phyloP scores from a whole-genome alignment of 495 filamentous ascomycete species.

The Aspergillus egyptiacus region DNA sequence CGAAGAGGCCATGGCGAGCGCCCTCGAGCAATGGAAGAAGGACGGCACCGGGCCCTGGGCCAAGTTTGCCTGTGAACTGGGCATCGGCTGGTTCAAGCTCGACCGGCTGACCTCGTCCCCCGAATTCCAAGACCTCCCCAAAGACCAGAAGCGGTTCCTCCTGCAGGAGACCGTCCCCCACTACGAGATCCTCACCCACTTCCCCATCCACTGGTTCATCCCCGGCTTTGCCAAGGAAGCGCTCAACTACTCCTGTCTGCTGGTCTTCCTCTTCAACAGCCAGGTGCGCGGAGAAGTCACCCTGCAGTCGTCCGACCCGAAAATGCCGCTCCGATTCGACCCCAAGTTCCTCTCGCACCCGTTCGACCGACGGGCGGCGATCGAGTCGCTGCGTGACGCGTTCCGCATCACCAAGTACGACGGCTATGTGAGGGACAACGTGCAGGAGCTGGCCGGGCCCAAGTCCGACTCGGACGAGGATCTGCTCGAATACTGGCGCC shows the following conservation, averaged over 20 bases:
- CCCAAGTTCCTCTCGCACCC: constrained; percentile 48
- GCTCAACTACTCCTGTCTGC: not conserved
- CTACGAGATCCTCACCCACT: not conserved
- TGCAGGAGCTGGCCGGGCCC: constrained; percentile 35
- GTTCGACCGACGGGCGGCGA: constrained; percentile 48
- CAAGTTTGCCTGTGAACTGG: constrained; percentile 32
- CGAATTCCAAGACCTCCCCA: constrained; percentile 38
- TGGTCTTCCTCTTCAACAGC: not conserved
- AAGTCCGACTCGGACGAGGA: constrained; percentile 46
- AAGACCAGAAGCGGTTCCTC: not conserved
- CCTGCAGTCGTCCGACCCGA: constrained; percentile 47
- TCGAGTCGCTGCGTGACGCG: constrained; percentile 47
- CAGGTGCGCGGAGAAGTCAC: constrained; percentile 43
- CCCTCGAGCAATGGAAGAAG: constrained; percentile 33
- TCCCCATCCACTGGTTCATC: not conserved
- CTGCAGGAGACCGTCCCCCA: not conserved
- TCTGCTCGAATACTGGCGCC: constrained; percentile 38
- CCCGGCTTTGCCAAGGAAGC: not conserved
- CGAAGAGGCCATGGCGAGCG: constrained; percentile 48
- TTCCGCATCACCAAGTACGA: constrained; percentile 26
- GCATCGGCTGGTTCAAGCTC: constrained; percentile 50
- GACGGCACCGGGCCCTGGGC: constrained; percentile 43
- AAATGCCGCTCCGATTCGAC: constrained; percentile 46
- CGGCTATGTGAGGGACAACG: constrained; percentile 21
- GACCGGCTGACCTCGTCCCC: constrained; percentile 27